Conservation (phyloP, 192 early-diverging fungal genomes). For the Podila epigama region DNA sequence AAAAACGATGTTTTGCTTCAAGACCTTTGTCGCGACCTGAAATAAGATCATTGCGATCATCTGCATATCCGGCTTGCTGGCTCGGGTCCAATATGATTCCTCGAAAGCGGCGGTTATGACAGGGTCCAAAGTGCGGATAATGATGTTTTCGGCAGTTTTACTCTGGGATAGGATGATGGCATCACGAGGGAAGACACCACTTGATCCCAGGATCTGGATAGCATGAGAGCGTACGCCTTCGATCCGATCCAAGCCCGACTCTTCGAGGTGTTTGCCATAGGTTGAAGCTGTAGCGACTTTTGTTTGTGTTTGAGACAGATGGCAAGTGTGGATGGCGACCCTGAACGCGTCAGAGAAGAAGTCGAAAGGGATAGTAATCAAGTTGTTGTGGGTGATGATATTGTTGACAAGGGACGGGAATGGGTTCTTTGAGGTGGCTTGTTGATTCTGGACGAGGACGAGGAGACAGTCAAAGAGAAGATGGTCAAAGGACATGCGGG, state of each 20-base stretch:
- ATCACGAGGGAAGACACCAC: background rate
- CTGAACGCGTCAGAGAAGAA: background rate
- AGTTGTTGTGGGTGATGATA: background rate
- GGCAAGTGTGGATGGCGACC: background rate
- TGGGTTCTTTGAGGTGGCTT: background rate
- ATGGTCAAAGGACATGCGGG: background rate
- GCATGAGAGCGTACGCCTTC: background rate
- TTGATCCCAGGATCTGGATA: background rate
- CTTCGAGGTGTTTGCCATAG: background rate
- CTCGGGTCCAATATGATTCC: background rate
- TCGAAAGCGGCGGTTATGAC: background rate
- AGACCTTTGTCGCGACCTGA: background rate
- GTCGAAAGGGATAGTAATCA: background rate
- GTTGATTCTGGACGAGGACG: too few relatives aligned
- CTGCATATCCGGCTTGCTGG: background rate
- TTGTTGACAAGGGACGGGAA: background rate
- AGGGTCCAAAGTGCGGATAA: background rate
- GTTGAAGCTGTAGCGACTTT: background rate
- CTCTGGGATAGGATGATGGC: background rate
- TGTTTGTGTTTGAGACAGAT: background rate
- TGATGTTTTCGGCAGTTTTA: background rate
- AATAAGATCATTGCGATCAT: background rate
- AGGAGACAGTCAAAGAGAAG: constrained; percentile 8
- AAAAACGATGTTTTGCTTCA: background rate
- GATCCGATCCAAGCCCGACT: background rate